Conservation (phyloP, 2,329 filamentous ascomycete genomes). For the Fusarium sarcochroum region DNA sequence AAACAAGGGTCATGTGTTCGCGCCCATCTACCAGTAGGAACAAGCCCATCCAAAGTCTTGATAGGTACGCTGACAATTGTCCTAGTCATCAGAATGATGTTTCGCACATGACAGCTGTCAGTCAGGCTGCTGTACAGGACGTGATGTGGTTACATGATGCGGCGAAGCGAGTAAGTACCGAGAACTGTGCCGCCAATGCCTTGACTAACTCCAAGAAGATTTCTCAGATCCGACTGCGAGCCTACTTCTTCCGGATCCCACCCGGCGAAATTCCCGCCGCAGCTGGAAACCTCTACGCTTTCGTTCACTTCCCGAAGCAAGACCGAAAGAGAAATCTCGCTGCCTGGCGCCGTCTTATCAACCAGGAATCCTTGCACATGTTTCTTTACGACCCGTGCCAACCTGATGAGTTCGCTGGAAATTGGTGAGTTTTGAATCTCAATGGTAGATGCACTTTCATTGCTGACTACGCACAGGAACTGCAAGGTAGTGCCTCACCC, state of each 20-base stretch:
- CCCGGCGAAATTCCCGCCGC: too few species aligned
- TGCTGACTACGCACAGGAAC: not conserved
- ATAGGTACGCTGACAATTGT: not conserved
- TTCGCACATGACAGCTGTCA: conserved; percentile 12
- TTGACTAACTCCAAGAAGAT: not conserved
- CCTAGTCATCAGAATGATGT: not conserved
- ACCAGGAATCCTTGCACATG: not conserved
- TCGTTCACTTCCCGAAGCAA: not conserved
- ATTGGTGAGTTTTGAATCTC: not conserved
- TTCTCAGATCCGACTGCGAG: not conserved
- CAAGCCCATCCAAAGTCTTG: not conserved
- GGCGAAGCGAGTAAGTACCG: not conserved
- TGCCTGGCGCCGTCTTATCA: conserved; percentile 1
- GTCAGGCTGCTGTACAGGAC: conserved; percentile 27
- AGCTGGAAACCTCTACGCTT: not conserved
- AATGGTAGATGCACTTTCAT: not conserved
- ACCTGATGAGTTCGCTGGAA: not conserved
- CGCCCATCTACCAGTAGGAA: not conserved
- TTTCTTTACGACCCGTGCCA: not conserved
- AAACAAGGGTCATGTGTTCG: conserved; percentile 1
- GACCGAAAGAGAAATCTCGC: not conserved
- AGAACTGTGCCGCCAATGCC: too few species aligned
- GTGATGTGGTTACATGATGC: conserved; percentile 9
- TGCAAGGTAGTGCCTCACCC: not conserved
- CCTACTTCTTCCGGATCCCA: conserved; percentile 14